A percentile compares a stretch with the other conserved stretches of the same genome.
Conservation (phyloP, 257 asterid species). For the Solanum etuberosum region DNA sequence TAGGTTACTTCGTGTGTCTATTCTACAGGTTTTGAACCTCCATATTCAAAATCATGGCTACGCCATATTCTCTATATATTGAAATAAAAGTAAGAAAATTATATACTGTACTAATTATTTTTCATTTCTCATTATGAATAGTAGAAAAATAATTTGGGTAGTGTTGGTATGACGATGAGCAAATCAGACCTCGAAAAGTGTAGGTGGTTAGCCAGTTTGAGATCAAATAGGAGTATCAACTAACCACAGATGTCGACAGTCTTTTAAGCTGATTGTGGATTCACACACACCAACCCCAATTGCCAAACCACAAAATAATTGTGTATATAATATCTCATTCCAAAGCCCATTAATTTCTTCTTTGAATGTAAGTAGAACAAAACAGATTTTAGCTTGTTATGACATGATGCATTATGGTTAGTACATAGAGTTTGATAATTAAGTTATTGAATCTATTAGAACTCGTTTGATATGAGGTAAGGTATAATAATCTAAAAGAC, state of each 20-base stretch:
- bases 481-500: too few relatives aligned
- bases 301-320: neutral
- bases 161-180: neutral
- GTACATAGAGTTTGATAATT: neutral
- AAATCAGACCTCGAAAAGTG: neutral
- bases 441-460: neutral
- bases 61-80: neutral
- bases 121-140: neutral
- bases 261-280: neutral
- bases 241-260: neutral
- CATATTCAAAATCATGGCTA: too few relatives aligned
- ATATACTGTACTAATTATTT: neutral
- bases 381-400: neutral
- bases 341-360: neutral
- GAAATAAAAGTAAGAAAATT: neutral
- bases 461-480: too few relatives aligned
- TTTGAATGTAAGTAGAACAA: neutral
- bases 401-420: neutral
- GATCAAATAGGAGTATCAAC: constrained; percentile 1
- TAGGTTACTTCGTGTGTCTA: too few relatives aligned
- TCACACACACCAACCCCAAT: neutral
- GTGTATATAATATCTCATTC: neutral
- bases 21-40: too few relatives aligned
- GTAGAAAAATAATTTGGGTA: neutral
- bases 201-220: neutral